phyloP scores from a whole-genome alignment of 164 flowering plant genomes.

The Dillenia turbinata region DNA sequence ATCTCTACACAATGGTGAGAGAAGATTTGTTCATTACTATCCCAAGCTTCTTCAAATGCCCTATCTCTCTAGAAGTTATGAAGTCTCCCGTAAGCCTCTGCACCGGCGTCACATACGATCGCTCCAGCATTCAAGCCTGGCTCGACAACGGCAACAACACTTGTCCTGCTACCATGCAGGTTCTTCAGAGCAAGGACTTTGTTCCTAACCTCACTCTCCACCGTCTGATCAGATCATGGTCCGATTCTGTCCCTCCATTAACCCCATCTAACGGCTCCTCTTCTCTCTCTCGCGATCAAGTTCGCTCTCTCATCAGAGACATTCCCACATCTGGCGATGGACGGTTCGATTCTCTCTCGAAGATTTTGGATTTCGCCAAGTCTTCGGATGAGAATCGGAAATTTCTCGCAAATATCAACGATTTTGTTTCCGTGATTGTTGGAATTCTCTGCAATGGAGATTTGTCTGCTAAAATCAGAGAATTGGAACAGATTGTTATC shows the following conservation, averaged over 20 bases:
- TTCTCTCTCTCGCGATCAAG: constrained; percentile 2
- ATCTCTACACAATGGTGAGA: constrained; percentile 4
- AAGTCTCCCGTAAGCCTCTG: constrained; percentile 28
- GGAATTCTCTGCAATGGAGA: constrained; percentile 4
- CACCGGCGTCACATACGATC: constrained; percentile 34
- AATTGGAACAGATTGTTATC: constrained; percentile 10
- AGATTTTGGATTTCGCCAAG: constrained; percentile 9
- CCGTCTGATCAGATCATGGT: constrained; percentile 25
- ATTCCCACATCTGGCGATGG: constrained; percentile 1
- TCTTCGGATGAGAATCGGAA: constrained; percentile 15
- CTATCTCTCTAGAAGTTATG: constrained; percentile 31
- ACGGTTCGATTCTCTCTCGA: constrained; percentile 6
- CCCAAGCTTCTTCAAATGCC: constrained; percentile 23
- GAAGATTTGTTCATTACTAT: constrained; percentile 14
- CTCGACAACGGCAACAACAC: constrained; percentile 24
- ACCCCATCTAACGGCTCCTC: background rate
- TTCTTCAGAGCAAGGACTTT: constrained; percentile 15
- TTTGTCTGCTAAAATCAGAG: constrained; percentile 4
- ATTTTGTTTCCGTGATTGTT: constrained; percentile 12
- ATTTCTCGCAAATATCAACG: constrained; percentile 7
- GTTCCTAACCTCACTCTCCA: constrained; percentile 29
- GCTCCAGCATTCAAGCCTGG: constrained; percentile 28
- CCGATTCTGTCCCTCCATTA: constrained; percentile 1
- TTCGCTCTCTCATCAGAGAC: background rate
- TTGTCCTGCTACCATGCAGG: constrained; percentile 32